phyloP scores from a whole-genome alignment of 73 alveolate genomes.

The Stentor roeselii region DNA sequence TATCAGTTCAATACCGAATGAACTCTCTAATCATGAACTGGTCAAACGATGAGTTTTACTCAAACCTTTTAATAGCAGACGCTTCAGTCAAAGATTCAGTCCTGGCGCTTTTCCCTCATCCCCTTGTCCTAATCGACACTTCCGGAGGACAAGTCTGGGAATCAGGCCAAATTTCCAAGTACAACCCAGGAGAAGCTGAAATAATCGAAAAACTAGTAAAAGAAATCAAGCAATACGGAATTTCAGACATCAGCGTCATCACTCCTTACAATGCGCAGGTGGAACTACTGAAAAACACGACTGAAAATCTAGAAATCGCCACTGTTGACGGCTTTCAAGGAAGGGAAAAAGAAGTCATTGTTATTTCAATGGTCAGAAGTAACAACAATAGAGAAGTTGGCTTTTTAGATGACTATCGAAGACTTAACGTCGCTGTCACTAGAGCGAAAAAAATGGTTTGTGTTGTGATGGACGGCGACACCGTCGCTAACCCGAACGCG shows the following conservation, averaged over 20 bases:
- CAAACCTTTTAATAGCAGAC: constrained; percentile 84
- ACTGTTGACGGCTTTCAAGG: constrained; percentile 99
- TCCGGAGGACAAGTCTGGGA: constrained; percentile 86
- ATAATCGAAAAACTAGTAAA: constrained; percentile 75
- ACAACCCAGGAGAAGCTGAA: constrained; percentile 90
- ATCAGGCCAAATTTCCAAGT: constrained; percentile 86
- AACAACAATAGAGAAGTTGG: constrained; percentile 91
- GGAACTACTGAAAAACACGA: constrained; percentile 57
- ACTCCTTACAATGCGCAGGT: constrained; percentile 98
- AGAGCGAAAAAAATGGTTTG: constrained; percentile 90
- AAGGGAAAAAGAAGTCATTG: constrained; percentile 96
- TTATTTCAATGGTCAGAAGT: constrained; percentile 93
- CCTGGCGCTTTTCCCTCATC: constrained; percentile 49
- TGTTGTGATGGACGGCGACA: constrained; percentile 88
- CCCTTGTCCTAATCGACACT: constrained; percentile 83
- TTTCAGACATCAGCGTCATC: constrained; percentile 81
- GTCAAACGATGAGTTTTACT: constrained; percentile 89
- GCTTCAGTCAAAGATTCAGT: constrained; percentile 73
- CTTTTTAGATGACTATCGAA: constrained; percentile 89
- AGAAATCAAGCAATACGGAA: constrained; percentile 66
- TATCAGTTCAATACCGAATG: constrained; percentile 94
- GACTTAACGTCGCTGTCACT: constrained; percentile 98
- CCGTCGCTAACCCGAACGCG: constrained; percentile 45
- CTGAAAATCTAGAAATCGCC: constrained; percentile 83
- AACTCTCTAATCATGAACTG: constrained; percentile 89